Base-by-base conservation (phyloP, 2,329 filamentous ascomycete genomes). In the Nemania sp. region DNA sequence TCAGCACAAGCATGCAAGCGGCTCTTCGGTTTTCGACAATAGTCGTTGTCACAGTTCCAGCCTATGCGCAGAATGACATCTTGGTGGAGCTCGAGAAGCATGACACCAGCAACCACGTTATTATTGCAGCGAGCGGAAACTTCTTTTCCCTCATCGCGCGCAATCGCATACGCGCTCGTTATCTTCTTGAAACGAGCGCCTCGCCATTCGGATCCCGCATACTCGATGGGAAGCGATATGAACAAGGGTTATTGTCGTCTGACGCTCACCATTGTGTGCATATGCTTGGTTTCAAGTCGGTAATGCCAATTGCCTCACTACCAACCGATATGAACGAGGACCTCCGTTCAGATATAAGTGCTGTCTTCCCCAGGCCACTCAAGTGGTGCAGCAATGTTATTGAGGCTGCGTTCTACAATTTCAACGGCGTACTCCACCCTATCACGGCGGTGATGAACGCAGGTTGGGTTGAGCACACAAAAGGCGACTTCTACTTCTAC, bases 401-500 rank as follows among this genome's bases (percentile, higher is more conserved):
- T 13, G 63, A 65, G 34, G 48, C 54, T 5, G 57, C 60, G 4
- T 60, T 65, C 11, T 63, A 55, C 13, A 65, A 65, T 29, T 58
- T 65, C 18, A 65, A 65, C n/a, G 63, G 63, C 17, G 57, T 65
- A 5, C 50, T 65, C 1, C 63, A 65, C 17, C 63, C 63, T 1
- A 52, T 65, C 5, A 65, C 58, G 10, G 55, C 58, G 3, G 25
- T 65, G 9, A 63, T 65, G 60, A 65, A 65, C 25, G 54, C 60
- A 0, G 63, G 63, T 10, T 60, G 63, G 57, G 60, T 65, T 15
- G 63, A 65, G 40, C 54, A 60, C 32, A 63, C 60, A 4, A 50
- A 57, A n/a, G 63, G 63, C 6, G 60, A 65, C 13, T 65, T 65
- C 37, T 65, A 60, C 43, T 59, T 63, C 39, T 65, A 65, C 32